Conservation (phyloP, 2,329 filamentous ascomycete species). For the Aspergillus persii region DNA sequence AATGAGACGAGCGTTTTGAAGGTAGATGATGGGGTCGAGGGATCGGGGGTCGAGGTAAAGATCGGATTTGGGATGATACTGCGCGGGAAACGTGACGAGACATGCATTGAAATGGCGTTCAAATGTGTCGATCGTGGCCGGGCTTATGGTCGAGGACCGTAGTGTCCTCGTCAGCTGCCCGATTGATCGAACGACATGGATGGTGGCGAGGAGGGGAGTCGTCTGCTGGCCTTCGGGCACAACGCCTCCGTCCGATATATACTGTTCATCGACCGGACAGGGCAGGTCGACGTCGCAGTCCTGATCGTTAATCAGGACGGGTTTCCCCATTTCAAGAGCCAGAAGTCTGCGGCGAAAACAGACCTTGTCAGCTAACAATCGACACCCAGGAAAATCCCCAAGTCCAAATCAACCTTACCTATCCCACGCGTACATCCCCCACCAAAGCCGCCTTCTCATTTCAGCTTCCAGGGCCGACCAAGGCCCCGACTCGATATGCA, state of each 20-base stretch:
- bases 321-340: slow-evolving; percentile 75
- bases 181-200: slow-evolving; percentile 78
- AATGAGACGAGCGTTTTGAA: slow-evolving; percentile 79
- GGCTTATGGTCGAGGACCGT: slow-evolving; percentile 63
- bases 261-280: slow-evolving; percentile 74
- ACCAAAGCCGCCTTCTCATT: slow-evolving; percentile 87
- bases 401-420: slow-evolving; percentile 50
- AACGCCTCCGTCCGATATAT: slow-evolving; percentile 51
- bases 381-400: not conserved
- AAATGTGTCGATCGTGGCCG: slow-evolving; percentile 69
- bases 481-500: slow-evolving; percentile 72
- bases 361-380: not conserved
- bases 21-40: slow-evolving; percentile 70
- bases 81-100: slow-evolving; percentile 69
- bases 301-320: slow-evolving; percentile 77
- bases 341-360: slow-evolving; percentile 53
- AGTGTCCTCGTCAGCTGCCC: slow-evolving; percentile 70
- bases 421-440: slow-evolving; percentile 89
- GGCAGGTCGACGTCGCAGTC: slow-evolving; percentile 86
- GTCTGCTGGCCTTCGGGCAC: slow-evolving; percentile 51
- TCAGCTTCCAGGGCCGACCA: slow-evolving; percentile 77
- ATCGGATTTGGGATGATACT: slow-evolving; percentile 66
- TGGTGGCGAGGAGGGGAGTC: slow-evolving; percentile 72
- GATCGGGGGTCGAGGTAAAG: slow-evolving; percentile 70
- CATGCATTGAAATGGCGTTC: slow-evolving; percentile 78